Evolutionary conservation across 73 alveolate species (phyloP), one percentile per base, ranked within the genome.

Genomic region (Symbiodinium natans): DNA sequence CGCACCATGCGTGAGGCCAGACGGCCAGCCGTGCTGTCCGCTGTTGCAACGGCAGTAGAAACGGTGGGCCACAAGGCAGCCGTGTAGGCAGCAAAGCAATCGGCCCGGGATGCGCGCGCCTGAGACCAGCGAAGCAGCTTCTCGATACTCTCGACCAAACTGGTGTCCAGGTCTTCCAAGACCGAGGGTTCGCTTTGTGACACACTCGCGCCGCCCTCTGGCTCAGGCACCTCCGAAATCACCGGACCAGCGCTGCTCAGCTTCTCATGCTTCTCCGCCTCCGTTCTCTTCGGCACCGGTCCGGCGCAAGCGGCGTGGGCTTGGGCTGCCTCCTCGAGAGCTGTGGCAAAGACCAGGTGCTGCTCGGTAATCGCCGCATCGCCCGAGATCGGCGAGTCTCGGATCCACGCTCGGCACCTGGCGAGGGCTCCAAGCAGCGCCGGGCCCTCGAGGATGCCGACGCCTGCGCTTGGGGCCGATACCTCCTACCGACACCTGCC

Each of bases 121-220:
- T 59, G 77, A 5, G 77, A 59, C 77, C 77, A 59, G 77, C 77
- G 77, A 27, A 59, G 77, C 77, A 59, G 77, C 77, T 59, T 59
- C 38, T 59, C 77, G 8, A 59, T 27, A 34, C 77, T 59, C 77
- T 59, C 77, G 34, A 59, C 77, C 77, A 59, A 34, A 34, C 77
- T 59, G 34, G 77, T 59, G 77, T 59, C 77, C 77, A 59, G 34
- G 31, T 59, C 77, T 59, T 59, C 77, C 77, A 19, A 34, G 27
- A 34, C 34, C 77, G 77, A 59, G n/a, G 77, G 77, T 27, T 59
- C 77, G 34, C 77, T 59, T 46, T 46, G 59, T 46, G 59, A 6
- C 59, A 46, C 59, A 6, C 59, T 46, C 59, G 59, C 59, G 59
- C 6, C 59, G 59, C 77, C 77, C 23, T 17, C 77, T 46, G 59